These are phyloP conservation scores for Russula vinacea DNA, from an alignment of 768 basidiomycete genomes.

Conservation along the genomic window DNA sequence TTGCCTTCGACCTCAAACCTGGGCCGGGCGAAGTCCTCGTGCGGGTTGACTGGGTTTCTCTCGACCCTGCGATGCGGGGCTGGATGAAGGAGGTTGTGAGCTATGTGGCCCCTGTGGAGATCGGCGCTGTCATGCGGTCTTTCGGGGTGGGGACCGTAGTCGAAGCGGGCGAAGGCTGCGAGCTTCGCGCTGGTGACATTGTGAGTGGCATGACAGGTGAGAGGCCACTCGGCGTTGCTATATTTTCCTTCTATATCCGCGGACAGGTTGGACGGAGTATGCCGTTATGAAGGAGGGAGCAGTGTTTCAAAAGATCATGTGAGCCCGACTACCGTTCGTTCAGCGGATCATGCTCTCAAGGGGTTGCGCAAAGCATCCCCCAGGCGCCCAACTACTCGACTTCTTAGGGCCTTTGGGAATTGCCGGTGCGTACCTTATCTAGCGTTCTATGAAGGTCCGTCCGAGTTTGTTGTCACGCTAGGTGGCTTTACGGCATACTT, in stretches of 20 bases:
- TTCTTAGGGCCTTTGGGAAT: conserved; percentile 78
- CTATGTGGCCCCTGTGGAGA: conserved; percentile 50
- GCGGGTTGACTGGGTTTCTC: conserved; percentile 70
- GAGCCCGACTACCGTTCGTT: conserved; percentile 31
- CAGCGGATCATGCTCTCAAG: not conserved
- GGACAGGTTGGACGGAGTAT: conserved; percentile 75
- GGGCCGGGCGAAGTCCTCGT: conserved; percentile 61
- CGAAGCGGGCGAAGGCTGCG: conserved; percentile 65
- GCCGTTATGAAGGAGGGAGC: conserved; percentile 54
- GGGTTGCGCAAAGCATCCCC: conserved; percentile 45
- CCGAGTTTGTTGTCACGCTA: conserved; percentile 31
- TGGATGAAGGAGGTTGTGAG: conserved; percentile 72
- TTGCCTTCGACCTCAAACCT: conserved; percentile 54
- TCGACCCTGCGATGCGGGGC: conserved; percentile 90
- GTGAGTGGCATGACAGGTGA: conserved; percentile 42
- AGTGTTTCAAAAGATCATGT: conserved; percentile 53
- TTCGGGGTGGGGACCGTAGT: conserved; percentile 68
- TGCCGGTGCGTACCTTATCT: conserved; percentile 49
- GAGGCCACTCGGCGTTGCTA: conserved; percentile 31
- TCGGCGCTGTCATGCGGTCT: conserved; percentile 67
- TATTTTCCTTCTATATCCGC: not conserved
- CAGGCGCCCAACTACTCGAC: conserved; percentile 64
- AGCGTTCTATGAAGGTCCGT: not conserved
- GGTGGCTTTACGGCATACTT: conserved; percentile 85
- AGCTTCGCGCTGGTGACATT: conserved; percentile 24